phyloP scores from a whole-genome alignment of 2,329 filamentous ascomycete genomes.

The Pleomassaria siparia region DNA sequence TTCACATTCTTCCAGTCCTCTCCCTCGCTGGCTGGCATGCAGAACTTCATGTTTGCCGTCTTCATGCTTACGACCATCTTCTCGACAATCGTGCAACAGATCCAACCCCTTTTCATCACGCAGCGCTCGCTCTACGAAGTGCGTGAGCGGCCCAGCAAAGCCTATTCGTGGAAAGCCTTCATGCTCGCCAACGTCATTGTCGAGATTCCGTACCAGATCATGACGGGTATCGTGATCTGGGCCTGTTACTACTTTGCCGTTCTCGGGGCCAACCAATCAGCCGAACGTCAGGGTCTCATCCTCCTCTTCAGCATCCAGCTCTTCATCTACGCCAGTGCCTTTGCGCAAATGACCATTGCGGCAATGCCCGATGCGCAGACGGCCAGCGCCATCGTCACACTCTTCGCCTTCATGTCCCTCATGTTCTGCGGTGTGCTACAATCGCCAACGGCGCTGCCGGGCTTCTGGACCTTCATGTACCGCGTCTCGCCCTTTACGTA shows the following conservation, averaged over 20 bases:
- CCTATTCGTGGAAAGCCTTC: slow-evolving; percentile 76
- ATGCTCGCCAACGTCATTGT: slow-evolving; percentile 71
- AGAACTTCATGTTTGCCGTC: slow-evolving; percentile 51
- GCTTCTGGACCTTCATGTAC: slow-evolving; percentile 81
- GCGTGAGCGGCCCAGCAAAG: slow-evolving; percentile 64
- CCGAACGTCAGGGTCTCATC: slow-evolving; percentile 64
- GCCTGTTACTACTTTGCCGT: slow-evolving; percentile 67
- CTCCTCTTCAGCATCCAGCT: slow-evolving; percentile 65
- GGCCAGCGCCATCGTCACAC: slow-evolving; percentile 62
- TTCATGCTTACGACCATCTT: slow-evolving; percentile 53
- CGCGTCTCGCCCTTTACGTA: slow-evolving; percentile 68
- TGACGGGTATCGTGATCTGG: slow-evolving; percentile 65
- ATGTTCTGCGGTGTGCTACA: slow-evolving; percentile 62
- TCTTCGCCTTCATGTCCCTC: slow-evolving; percentile 55
- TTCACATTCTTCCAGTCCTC: slow-evolving; percentile 49
- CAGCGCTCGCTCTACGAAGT: slow-evolving; percentile 62
- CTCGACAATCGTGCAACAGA: slow-evolving; percentile 55
- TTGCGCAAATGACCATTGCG: slow-evolving; percentile 70
- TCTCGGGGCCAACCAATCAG: slow-evolving; percentile 41
- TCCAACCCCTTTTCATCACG: slow-evolving; percentile 61
- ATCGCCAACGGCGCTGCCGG: slow-evolving; percentile 58
- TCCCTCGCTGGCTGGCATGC: slow-evolving; percentile 44
- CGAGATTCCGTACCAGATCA: slow-evolving; percentile 67
- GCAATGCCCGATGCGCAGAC: slow-evolving; percentile 67
- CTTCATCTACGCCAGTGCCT: slow-evolving; percentile 69